Base-by-base conservation (phyloP, 257 asterid genomes). In the Vinca minor region DNA sequence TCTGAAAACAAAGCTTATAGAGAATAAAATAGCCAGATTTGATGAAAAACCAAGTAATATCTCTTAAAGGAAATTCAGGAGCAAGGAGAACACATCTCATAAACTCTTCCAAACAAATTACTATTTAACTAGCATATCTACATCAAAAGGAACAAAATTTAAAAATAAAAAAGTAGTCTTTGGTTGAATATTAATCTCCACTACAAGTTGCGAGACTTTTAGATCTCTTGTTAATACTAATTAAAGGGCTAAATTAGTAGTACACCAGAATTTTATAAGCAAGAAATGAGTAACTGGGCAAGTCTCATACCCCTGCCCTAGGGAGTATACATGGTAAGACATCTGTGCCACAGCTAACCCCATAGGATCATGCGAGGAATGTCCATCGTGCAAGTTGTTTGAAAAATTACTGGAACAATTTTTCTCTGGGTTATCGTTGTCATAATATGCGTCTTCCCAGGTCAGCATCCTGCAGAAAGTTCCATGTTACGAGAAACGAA, bases 281-380 rank as follows among this genome's bases (percentile, higher is more conserved):
- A 41, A 42, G 32, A 68, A 46, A 36, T 14, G 20, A 67, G 45
- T 11, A 66, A n/a, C 4, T 17, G 18, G 50, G 29, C 21, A 76
- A 77, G 52, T 49, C 34, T 47, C 88, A 39, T 89, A 92, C 98
- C 98, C 98, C 81, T 89, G 95, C 74, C 96, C 96, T 65, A 89
- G 88, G 75, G 89, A 80, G 80, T 83, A 87, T 44, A 84, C 91
- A 83, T 85, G 89, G 79, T 79, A 89, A 57, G 96, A 77, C 96
- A 89, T 85, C 81, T 89, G 85, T 55, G 95, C 94, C 75, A 92
- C 79, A 68, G 91, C 96, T 82, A 85, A 79, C 71, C 89, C 95
- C 68, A 92, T 82, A 54, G 83, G 82, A 77, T 84, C 94, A 54
- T 80, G 88, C 38, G 86, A 78, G 78, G 70, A 71, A 68, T 73